Evolutionary conservation across 2,329 filamentous ascomycete genomes (phyloP).

Genomic region (Parastagonospora nodorum): DNA sequence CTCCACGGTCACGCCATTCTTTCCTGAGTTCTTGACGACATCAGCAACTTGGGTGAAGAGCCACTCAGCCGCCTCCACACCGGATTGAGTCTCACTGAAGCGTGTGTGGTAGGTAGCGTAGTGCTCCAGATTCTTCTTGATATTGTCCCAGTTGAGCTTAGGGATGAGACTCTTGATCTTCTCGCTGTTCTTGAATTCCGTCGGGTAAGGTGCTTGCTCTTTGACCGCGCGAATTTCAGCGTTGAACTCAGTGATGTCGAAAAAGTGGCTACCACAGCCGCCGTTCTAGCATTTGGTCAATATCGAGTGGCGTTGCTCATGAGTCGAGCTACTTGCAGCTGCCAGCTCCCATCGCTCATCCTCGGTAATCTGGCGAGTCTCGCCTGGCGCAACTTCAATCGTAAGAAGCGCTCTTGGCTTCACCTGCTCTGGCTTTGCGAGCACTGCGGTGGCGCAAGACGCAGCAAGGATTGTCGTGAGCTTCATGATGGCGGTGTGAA

Average conservation of each 20-base stretch:
- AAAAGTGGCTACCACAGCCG: conserved; percentile 24
- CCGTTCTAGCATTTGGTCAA: conserved; percentile 12
- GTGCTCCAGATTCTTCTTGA: conserved; percentile 20
- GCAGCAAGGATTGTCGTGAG: conserved; percentile 10
- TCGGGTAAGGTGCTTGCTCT: conserved; percentile 16
- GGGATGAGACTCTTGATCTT: conserved; percentile 16
- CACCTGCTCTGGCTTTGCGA: conserved; percentile 13
- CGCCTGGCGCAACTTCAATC: conserved; percentile 77
- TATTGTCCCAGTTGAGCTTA: conserved; percentile 21
- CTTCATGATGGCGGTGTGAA: conserved; percentile 1
- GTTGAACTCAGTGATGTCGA: conserved; percentile 25
- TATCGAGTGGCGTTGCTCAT: not conserved
- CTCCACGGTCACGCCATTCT: conserved; percentile 69
- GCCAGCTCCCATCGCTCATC: conserved; percentile 89
- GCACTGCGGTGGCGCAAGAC: conserved; percentile 14
- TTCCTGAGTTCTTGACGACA: conserved; percentile 73
- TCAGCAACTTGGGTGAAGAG: conserved; percentile 72
- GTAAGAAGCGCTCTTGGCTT: conserved; percentile 59
- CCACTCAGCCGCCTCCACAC: conserved; percentile 83
- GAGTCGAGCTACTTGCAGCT: conserved; percentile 57
- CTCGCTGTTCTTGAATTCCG: conserved; percentile 16
- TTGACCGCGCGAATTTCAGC: conserved; percentile 15
- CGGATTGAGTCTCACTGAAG: conserved; percentile 45
- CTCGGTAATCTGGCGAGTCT: conserved; percentile 83
- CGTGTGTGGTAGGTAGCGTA: conserved; percentile 23